Conservation (phyloP, 345 rosid genomes). For the Citrus sp. region DNA sequence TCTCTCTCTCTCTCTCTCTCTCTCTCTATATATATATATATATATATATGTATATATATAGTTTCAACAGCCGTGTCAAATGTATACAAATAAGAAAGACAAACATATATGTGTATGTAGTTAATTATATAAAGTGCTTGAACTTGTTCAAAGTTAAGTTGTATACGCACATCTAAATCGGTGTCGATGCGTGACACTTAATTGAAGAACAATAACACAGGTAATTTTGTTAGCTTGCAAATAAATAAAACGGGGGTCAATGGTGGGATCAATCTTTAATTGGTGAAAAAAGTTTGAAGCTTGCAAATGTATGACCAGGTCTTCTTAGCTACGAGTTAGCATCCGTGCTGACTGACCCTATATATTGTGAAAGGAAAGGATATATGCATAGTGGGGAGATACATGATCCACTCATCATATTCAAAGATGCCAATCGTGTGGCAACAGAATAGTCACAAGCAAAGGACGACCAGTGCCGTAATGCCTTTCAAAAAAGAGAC, state of each 20-base stretch:
- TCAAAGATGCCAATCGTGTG: constrained; percentile 49
- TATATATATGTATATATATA: too few relatives aligned
- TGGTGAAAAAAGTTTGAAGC: too few relatives aligned
- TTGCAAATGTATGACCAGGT: not conserved
- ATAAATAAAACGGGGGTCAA: too few relatives aligned
- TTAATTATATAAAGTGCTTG: not conserved
- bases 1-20: too few relatives aligned
- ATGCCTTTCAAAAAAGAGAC: constrained; percentile 11
- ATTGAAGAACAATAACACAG: not conserved
- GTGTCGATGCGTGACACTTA: not conserved
- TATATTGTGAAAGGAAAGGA: too few relatives aligned
- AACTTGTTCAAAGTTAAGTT: not conserved
- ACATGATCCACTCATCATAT: not conserved
- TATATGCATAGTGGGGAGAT: too few relatives aligned
- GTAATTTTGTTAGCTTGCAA: not conserved
- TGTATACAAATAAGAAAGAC: not conserved
- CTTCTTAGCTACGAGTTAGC: not conserved
- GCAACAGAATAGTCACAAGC: constrained; percentile 3
- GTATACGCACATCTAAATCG: not conserved
- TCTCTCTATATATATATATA: too few relatives aligned
- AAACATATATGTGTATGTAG: too few relatives aligned
- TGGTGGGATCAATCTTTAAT: too few relatives aligned
- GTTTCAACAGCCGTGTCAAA: too few relatives aligned
- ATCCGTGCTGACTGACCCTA: not conserved
- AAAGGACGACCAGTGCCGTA: constrained; percentile 14